phyloP scores from a whole-genome alignment of 345 rosid species.

The Aurinia saxatilis region DNA sequence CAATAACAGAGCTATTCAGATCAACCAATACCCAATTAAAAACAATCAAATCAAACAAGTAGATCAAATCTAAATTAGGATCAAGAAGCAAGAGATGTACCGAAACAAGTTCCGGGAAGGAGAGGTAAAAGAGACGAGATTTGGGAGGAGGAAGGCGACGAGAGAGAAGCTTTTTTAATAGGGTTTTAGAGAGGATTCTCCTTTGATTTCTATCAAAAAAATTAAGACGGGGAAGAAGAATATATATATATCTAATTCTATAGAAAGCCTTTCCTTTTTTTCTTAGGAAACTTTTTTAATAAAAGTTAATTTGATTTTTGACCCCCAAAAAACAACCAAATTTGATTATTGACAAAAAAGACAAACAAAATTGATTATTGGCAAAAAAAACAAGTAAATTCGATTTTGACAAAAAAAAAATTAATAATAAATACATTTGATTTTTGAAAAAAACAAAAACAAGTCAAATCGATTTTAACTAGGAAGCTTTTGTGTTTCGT shows the following conservation, averaged over 20 bases:
- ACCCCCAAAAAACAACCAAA: too few species aligned
- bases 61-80: slow-evolving; percentile 15
- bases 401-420: too few species aligned
- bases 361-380: too few species aligned
- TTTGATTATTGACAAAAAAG: too few species aligned
- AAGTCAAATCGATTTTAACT: neutral
- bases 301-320: neutral
- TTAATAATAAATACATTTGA: too few species aligned
- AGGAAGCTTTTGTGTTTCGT: neutral
- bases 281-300: neutral
- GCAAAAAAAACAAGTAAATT: too few species aligned
- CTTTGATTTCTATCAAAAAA: neutral
- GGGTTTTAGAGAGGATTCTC: slow-evolving; percentile 28
- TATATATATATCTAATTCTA: neutral
- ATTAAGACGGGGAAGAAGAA: neutral
- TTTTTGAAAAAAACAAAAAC: too few species aligned
- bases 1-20: neutral
- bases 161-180: slow-evolving; percentile 6
- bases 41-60: neutral
- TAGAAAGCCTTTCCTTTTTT: neutral
- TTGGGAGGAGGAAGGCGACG: neutral
- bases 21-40: neutral
- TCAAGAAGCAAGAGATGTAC: slow-evolving; percentile 7
- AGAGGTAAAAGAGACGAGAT: too few species aligned
- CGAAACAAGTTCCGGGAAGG: slow-evolving; percentile 2